A percentile compares a stretch with the other conserved stretches of the same genome.
Conservation (phyloP, 768 basidiomycete genomes). For the Daedaleopsis sinensis region DNA sequence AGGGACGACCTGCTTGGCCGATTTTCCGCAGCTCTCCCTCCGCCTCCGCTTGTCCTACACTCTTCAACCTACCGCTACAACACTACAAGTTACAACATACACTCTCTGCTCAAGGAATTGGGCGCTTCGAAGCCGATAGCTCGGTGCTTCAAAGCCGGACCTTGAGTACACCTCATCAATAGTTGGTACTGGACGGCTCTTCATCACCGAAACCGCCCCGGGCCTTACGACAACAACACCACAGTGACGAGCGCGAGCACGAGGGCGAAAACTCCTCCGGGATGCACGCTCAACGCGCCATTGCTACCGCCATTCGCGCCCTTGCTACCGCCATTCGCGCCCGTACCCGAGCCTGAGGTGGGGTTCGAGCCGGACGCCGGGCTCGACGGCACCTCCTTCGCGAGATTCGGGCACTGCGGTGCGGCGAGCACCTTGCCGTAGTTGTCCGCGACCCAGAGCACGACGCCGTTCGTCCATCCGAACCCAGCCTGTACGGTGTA, state of each 20-base stretch:
- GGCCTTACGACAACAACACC: neutral
- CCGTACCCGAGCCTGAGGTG: no score
- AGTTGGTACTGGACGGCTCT: no score
- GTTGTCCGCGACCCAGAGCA: slow-evolving; percentile 71
- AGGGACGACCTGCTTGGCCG: no score
- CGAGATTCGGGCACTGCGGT: slow-evolving; percentile 63
- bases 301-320: neutral
- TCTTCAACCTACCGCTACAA: no score
- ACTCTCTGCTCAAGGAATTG: no score
- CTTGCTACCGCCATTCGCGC: neutral
- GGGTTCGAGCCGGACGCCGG: neutral
- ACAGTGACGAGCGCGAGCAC: neutral
- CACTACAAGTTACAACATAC: no score
- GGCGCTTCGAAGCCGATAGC: no score
- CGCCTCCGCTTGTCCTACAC: no score
- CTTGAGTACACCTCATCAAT: no score
- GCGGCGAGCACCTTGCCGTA: slow-evolving; percentile 63
- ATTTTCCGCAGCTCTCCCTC: no score
- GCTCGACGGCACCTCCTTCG: neutral
- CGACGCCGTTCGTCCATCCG: slow-evolving; percentile 87
- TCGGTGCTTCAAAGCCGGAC: no score
- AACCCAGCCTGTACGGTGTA: slow-evolving; percentile 90
- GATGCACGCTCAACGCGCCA: neutral
- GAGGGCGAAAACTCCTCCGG: neutral
- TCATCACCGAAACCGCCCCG: no score